These are phyloP conservation scores for Microsporum canis DNA, from an alignment of 2,329 filamentous ascomycete species.

Conservation along the genomic window DNA sequence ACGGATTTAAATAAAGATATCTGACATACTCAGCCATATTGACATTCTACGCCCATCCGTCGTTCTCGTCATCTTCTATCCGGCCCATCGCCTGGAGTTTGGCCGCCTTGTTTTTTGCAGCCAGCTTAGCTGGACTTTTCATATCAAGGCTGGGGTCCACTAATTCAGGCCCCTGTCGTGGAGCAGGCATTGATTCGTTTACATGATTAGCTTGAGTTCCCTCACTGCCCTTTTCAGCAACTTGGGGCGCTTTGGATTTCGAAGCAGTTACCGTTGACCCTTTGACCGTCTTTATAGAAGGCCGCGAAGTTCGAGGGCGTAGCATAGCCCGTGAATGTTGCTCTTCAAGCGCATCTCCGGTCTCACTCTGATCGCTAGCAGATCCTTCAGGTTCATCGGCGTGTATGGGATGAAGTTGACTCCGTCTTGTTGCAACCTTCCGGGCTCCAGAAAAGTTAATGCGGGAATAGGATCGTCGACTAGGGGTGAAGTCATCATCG, in stretches of 20 bases:
- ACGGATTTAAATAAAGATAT: neutral
- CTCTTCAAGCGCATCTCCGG: neutral
- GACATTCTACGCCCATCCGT: neutral
- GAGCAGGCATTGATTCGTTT: neutral
- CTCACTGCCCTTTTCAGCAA: neutral
- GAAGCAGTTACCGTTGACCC: neutral
- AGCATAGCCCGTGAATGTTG: neutral
- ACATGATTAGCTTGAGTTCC: neutral
- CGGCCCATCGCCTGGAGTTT: slow-evolving; percentile 25
- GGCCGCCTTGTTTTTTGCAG: slow-evolving; percentile 23
- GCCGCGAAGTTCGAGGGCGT: neutral
- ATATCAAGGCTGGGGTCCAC: neutral
- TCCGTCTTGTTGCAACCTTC: slow-evolving; percentile 9
- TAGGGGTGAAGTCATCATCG: slow-evolving; percentile 21
- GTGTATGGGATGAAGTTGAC: neutral
- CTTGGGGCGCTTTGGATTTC: neutral
- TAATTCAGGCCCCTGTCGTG: neutral
- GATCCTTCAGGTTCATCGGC: neutral
- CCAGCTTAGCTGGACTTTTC: slow-evolving; percentile 9
- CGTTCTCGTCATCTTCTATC: slow-evolving; percentile 18
- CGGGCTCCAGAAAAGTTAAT: neutral
- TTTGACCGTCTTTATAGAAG: neutral
- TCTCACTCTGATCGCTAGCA: slow-evolving; percentile 8
- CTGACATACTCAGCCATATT: neutral
- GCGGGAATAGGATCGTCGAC: slow-evolving; percentile 7